Evolutionary conservation across 163 green algal genomes (phyloP).

Genomic region (Chlamydomonas reinhardtii): DNA sequence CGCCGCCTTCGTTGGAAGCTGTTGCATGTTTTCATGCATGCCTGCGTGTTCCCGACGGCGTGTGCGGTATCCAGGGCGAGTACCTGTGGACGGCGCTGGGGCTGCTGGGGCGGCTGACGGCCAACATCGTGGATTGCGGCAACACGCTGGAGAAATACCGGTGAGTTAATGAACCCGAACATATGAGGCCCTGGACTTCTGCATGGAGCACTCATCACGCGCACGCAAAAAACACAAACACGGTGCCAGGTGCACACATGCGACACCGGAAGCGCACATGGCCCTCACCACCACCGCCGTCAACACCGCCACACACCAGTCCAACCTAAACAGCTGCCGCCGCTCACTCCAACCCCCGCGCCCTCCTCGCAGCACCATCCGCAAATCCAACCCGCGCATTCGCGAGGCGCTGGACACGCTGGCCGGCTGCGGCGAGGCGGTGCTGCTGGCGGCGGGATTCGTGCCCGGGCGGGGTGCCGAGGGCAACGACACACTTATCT

Average conservation of each 20-base stretch:
- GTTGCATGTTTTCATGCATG: too few species aligned
- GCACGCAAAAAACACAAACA: too few species aligned
- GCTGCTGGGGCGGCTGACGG: conserved; percentile 52
- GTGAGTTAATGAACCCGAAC: too few species aligned
- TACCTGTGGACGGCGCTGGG: conserved; percentile 44
- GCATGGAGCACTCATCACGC: too few species aligned
- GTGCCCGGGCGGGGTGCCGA: not conserved
- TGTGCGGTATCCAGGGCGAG: conserved; percentile 10
- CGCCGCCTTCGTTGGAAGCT: too few species aligned
- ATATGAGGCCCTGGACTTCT: too few species aligned
- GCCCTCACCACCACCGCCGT: too few species aligned
- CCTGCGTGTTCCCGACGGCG: too few species aligned
- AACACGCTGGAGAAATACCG: conserved; percentile 67
- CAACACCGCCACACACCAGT: too few species aligned
- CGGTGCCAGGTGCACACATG: too few species aligned
- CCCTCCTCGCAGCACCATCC: not conserved
- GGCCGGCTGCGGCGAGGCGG: conserved; percentile 18
- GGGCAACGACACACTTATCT: not conserved
- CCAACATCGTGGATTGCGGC: conserved; percentile 61
- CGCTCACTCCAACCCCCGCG: too few species aligned
- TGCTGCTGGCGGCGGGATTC: conserved; percentile 37
- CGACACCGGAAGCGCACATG: not conserved
- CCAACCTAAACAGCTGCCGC: too few species aligned
- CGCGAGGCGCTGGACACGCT: conserved; percentile 17
- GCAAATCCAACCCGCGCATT: conserved; percentile 22